Conservation (phyloP, 371 early-diverging fungal genomes). For the Circinella minor region DNA sequence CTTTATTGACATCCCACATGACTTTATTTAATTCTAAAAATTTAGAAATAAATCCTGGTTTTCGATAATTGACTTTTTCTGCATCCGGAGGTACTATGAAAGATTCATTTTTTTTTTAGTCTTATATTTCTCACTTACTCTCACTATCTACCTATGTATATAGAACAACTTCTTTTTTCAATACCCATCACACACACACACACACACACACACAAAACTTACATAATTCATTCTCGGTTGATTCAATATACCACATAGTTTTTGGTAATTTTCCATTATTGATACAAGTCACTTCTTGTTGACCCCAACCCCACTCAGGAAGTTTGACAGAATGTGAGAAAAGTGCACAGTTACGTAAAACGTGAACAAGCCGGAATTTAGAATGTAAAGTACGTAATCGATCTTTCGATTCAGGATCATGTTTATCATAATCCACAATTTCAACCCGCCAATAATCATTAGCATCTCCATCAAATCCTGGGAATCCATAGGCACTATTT, state of each 20-base stretch:
- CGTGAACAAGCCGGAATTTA: constrained; percentile 79
- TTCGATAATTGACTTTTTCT: constrained; percentile 56
- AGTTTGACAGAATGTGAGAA: constrained; percentile 84
- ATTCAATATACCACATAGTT: constrained; percentile 72
- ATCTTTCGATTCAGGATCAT: constrained; percentile 57
- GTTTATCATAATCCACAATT: constrained; percentile 66
- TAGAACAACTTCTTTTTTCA: too few relatives aligned
- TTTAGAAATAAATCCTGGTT: constrained; percentile 80
- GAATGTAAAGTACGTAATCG: constrained; percentile 70
- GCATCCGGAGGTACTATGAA: constrained; percentile 52
- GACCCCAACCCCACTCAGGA: constrained; percentile 97
- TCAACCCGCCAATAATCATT: constrained; percentile 82
- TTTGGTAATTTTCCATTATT: constrained; percentile 67
- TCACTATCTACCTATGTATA: too few relatives aligned
- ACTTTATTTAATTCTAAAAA: constrained; percentile 85
- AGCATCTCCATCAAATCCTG: constrained; percentile 46
- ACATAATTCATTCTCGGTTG: constrained; percentile 54
- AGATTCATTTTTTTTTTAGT: background rate
- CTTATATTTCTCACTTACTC: too few relatives aligned
- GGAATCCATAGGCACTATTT: constrained; percentile 69
- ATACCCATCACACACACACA: background rate
- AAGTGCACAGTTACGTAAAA: constrained; percentile 75
- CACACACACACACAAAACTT: constrained; percentile 25
- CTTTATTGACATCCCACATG: constrained; percentile 92
- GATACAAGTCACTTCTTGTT: constrained; percentile 93